Evolutionary conservation across 1,139 yeast species (phyloP), one percentile per base, ranked within the genome.

Genomic region (Taiozyma sp.): DNA sequence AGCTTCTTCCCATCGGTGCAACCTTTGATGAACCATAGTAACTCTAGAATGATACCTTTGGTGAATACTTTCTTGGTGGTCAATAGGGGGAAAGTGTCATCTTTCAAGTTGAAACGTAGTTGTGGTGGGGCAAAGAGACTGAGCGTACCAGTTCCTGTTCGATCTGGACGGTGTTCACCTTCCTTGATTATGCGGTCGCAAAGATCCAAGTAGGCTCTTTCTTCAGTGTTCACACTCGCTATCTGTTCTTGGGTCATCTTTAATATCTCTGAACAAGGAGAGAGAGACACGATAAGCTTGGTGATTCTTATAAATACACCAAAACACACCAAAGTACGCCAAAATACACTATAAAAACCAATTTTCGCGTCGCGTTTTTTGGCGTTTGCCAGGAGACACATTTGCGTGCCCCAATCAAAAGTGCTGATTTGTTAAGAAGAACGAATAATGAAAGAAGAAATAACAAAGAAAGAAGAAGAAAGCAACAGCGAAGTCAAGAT

Each of bases 61-160:
- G 91, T 83, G 65, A 91, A 93, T 8, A 93, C 97, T 64, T 84
- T 86, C 66, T 93, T 93, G 8, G 99, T 93, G 14, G 99, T 93
- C 52, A 93, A 74, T 51, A 93, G 74, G 1, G 99, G 99, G 65
- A 93, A 87, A 24, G 76, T 68, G 59, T 86, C 89, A 65, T 87
- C 74, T 27, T 82, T 74, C 45, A 93, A 73, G 56, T 82, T 83
- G 70, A 95, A 93, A 52, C 98, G 79, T 53, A 93, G 75, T 65
- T 92, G 98, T 10, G 98, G 97, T 42, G 99, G 99, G 0, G 96
- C 99, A 69, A 93, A 93, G 16, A 93, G 61, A 39, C 96, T 84
- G 57, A 73, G 75, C 1, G 99, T 95, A 12, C 99, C 99, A 0
- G 99, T 93, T 1, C 99, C 99, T 1, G 99, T 93, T 65, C 99